Evolutionary conservation across 2,329 filamentous ascomycete species (phyloP).

Genomic region (Alternaria sp.): DNA sequence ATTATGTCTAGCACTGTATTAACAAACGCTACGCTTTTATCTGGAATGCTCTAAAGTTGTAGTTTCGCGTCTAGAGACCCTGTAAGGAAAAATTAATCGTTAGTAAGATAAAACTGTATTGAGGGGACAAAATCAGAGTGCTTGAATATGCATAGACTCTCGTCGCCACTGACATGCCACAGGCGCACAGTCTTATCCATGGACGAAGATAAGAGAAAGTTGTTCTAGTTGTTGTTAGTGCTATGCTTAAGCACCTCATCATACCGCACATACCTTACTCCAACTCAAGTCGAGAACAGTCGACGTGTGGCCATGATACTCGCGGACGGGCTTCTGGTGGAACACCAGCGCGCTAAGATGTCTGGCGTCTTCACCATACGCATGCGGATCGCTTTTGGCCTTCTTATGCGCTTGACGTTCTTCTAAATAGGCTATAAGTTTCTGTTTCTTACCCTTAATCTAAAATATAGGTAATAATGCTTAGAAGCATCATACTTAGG

Average conservation of each 20-base stretch:
- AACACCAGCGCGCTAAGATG: slow-evolving; percentile 91
- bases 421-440: no score
- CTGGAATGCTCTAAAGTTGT: slow-evolving; percentile 94
- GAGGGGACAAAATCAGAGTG: slow-evolving; percentile 96
- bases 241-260: background rate
- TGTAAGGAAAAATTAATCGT: slow-evolving; percentile 96
- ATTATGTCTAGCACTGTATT: slow-evolving; percentile 83
- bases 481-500: no score
- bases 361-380: slow-evolving; percentile 63
- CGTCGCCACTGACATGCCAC: slow-evolving; percentile 86
- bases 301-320: slow-evolving; percentile 83
- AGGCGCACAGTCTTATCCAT: slow-evolving; percentile 98
- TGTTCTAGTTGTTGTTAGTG: slow-evolving; percentile 67
- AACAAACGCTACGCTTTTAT: slow-evolving; percentile 89
- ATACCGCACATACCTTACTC: slow-evolving; percentile 72
- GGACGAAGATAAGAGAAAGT: slow-evolving; percentile 91
- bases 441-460: no score
- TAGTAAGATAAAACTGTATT: slow-evolving; percentile 90
- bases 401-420: slow-evolving; percentile 78
- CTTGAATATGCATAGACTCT: slow-evolving; percentile 92
- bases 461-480: no score
- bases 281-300: slow-evolving; percentile 92
- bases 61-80: slow-evolving; percentile 90
- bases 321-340: slow-evolving; percentile 75
- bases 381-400: no score